Evolutionary conservation across 1,139 yeast species (phyloP).

Genomic region (Pichia sp.): DNA sequence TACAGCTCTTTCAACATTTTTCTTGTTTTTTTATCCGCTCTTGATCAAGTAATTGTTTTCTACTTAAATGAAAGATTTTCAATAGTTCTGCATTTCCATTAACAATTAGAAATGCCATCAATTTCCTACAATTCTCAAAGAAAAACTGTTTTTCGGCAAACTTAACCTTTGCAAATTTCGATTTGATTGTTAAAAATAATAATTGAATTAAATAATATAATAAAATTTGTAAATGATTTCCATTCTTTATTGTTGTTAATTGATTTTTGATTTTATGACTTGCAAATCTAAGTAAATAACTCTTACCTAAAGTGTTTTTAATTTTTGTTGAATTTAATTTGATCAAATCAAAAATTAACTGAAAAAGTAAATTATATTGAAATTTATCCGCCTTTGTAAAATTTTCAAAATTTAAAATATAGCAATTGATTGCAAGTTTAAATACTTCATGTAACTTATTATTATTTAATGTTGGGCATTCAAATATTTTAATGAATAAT

Average conservation of each 20-base stretch:
- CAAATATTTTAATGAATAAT: slow-evolving; percentile 3
- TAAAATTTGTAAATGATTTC: slow-evolving; percentile 4
- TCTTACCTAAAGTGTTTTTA: not conserved
- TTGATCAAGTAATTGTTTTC: not conserved
- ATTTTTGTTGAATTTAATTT: not conserved
- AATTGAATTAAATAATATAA: slow-evolving; percentile 11
- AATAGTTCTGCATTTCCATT: slow-evolving; percentile 8
- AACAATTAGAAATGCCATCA: slow-evolving; percentile 15
- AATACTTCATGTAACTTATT: slow-evolving; percentile 8
- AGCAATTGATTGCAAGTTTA: slow-evolving; percentile 12
- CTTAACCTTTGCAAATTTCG: not conserved
- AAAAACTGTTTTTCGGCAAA: not conserved
- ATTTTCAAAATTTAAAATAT: slow-evolving; percentile 7
- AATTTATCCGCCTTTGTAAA: slow-evolving; percentile 5
- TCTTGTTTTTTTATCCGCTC: not conserved
- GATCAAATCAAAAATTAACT: slow-evolving; percentile 9
- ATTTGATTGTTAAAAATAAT: slow-evolving; percentile 6
- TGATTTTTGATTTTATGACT: slow-evolving; percentile 9
- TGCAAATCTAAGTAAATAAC: slow-evolving; percentile 1
- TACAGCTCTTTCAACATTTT: not conserved
- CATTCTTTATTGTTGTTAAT: slow-evolving; percentile 5
- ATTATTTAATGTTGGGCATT: slow-evolving; percentile 3
- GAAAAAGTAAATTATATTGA: slow-evolving; percentile 8
- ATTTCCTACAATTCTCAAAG: slow-evolving; percentile 3
- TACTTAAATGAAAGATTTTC: slow-evolving; percentile 2